phyloP scores from a whole-genome alignment of 2,329 filamentous ascomycete species.

The Fusarium ambrosium region DNA sequence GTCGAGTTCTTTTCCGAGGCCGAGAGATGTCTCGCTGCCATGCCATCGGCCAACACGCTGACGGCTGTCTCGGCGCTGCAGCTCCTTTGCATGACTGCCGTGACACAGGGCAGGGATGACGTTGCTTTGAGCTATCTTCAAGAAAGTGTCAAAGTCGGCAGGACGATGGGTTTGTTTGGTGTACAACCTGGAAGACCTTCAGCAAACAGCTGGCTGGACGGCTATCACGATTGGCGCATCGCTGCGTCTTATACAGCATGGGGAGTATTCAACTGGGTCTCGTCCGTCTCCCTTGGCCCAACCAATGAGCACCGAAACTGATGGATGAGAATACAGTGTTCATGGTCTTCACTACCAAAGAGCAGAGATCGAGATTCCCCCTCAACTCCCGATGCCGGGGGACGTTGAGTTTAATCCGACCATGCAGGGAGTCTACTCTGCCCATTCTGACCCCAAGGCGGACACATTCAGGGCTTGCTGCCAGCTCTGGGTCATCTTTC shows the following conservation, averaged over 20 bases:
- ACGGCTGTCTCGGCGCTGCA: conserved; percentile 10
- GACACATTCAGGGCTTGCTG: conserved; percentile 1
- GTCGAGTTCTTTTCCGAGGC: conserved; percentile 3
- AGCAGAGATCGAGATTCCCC: conserved; percentile 3
- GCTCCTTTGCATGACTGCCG: background rate
- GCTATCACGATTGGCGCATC: background rate
- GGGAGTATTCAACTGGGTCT: conserved; percentile 43
- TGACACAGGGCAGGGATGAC: background rate
- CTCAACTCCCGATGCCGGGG: background rate
- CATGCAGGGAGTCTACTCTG: background rate
- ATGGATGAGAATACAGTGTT: conserved; percentile 43
- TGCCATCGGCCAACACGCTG: background rate
- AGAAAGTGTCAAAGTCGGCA: background rate
- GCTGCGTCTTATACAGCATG: conserved; percentile 47
- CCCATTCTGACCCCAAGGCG: background rate
- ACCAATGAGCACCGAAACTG: background rate
- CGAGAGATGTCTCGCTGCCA: background rate
- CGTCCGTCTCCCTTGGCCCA: conserved; percentile 41
- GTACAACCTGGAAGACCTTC: background rate
- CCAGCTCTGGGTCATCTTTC: conserved; percentile 1
- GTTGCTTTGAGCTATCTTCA: background rate
- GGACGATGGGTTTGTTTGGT: background rate
- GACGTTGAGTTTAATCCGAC: background rate
- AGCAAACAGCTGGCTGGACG: background rate
- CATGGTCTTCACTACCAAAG: conserved; percentile 9